Percentiles rank a stretch among this genome's conserved stretches.
Conservation (phyloP, 73 alveolate species). For the Paramecium octaurelia region DNA sequence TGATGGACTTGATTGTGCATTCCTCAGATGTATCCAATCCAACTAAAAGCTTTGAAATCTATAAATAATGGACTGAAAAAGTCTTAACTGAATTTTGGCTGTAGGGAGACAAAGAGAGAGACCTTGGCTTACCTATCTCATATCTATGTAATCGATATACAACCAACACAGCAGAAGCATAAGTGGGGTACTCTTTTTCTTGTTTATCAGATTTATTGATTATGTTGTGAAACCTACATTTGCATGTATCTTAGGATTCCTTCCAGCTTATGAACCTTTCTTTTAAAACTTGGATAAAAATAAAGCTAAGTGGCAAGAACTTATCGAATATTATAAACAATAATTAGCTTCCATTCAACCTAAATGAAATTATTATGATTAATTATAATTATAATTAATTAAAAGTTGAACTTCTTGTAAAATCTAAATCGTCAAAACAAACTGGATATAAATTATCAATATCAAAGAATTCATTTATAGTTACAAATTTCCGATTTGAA, state of each 20-base stretch:
- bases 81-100: constrained; percentile 75
- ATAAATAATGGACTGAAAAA: constrained; percentile 69
- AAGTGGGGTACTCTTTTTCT: constrained; percentile 65
- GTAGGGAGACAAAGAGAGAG: constrained; percentile 79
- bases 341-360: constrained; percentile 36
- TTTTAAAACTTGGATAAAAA: constrained; percentile 34
- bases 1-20: constrained; percentile 70
- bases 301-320: constrained; percentile 49
- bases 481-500: background rate
- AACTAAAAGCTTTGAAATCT: constrained; percentile 68
- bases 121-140: constrained; percentile 75
- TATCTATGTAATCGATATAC: constrained; percentile 87
- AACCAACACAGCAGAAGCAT: constrained; percentile 83
- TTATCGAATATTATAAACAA: constrained; percentile 34
- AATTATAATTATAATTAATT: constrained; percentile 26
- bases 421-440: background rate
- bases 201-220: constrained; percentile 42
- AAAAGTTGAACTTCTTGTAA: background rate
- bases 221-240: constrained; percentile 52
- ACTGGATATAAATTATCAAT: background rate
- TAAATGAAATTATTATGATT: constrained; percentile 30
- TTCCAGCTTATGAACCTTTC: constrained; percentile 41
- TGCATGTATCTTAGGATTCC: background rate
- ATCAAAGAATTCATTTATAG: background rate
- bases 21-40: constrained; percentile 81